Base-by-base conservation (phyloP, 306 rosid species). In the Cucurbita moschata region DNA sequence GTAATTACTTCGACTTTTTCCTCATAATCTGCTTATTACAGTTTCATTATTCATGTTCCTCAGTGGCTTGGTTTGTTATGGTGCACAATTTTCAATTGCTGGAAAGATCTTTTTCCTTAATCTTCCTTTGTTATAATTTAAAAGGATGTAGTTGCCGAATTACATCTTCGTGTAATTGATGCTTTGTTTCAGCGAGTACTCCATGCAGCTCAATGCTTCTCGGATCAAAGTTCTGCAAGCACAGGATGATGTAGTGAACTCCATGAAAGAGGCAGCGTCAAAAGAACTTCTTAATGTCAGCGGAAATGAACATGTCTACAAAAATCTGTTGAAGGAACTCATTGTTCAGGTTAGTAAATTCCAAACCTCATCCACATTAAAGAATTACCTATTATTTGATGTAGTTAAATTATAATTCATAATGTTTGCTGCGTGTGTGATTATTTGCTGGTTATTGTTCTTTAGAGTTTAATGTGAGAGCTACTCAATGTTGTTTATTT, bases 141-240 rank as follows among this genome's bases (percentile, higher is more conserved):
- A 21, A 60, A 14, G 40, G 43, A 4, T 10, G 44, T 13, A 60
- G 38, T 68, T 47, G 23, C 19, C 4, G 40, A 47, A 13, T 47
- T 10, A 68, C 57, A 47, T 68, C 57, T 68, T 68, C 21, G 54
- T 47, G 12, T 6, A 7, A 46, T 68, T 68, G 57, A 26, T 68
- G 43, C 10, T 79, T 77, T 80, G 72, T 79, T 84, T 71, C 85
- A 93, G 98, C 46, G 98, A 93, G 86, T 93, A 93, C 83, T 93
- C 98, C 37, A 93, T 93, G 98, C 98, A 90, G 85, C 77, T 74
- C 65, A 75, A 75, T 62, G 78, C 60, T 51, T 75, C 78, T 37
- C 71, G 78, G 35, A 87, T 93, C 76, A 90, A 93, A 79, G 96
- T 93, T 86, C 98, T 93, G 80, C 98, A 93, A 83, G 98, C 98